Evolutionary conservation across 345 rosid species (phyloP), one percentile per base, ranked within the genome.

Genomic region (Syzygium jambos): DNA sequence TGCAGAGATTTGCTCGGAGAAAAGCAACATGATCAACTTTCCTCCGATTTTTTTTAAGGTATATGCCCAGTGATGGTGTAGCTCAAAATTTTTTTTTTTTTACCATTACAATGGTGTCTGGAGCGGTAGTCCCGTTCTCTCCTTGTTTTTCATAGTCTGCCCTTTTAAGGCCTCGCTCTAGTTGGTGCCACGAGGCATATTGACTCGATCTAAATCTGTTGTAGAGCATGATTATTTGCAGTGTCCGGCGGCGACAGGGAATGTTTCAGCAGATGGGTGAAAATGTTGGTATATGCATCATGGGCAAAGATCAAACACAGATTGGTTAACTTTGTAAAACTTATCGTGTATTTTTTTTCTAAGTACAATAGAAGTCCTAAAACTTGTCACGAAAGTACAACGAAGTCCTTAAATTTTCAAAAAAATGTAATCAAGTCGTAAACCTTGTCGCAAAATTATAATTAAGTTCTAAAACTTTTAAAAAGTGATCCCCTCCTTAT

Each of bases 1-100:
- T 95, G 89, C 93, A 91, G 90, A 92, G 96, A 88, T 95, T 95
- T 89, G 90, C 91, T 8, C 90, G 90, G 38, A 91, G 92, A 86
- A 92, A 91, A 85, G 63, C 85, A 10, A 34, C 87, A 29, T 88
- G 87, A 87, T 55, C 49, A 3, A 15, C 86, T 85, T 54, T 30
- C 82, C 82, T 43, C 63, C 55, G 19, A 29, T 43, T 43, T 17
- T 43, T 17, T 29, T 23, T 53, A 52, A 4, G 86, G 46, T 84
- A 84, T 1, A 23, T 84, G n/a, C 9, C 29, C 14, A 30, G 55
- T 84, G 46, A 22, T 84, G 46, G 25, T 38, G 23, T 10, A 84
- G 55, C 55, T 55, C 43, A 84, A 84, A 43, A 43, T 43, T 84
- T 84, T 84, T 49, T 84, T 55, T 84, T 84, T 41, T 84, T 84